phyloP scores from a whole-genome alignment of 352 stramenopile species.

The Globisporangium abappressorium region DNA sequence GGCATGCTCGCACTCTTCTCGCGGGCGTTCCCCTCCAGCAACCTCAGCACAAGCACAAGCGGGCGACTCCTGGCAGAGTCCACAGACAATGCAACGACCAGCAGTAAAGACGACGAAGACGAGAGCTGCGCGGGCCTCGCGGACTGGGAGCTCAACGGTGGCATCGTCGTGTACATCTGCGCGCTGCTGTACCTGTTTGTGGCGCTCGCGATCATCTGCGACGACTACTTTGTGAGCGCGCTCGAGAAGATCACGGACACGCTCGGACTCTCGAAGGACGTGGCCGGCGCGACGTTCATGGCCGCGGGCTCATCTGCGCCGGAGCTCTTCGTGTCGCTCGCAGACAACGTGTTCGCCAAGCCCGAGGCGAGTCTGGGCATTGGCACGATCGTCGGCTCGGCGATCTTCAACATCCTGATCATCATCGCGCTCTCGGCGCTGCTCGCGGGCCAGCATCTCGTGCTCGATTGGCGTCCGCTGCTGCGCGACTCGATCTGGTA shows the following conservation, averaged over 20 bases:
- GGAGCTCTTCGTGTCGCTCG: slow-evolving; percentile 77
- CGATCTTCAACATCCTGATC: slow-evolving; percentile 87
- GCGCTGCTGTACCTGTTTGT: slow-evolving; percentile 79
- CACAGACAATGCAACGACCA: slow-evolving; percentile 8
- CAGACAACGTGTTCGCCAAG: slow-evolving; percentile 76
- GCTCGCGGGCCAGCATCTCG: slow-evolving; percentile 54
- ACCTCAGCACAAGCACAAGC: neutral
- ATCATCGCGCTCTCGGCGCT: slow-evolving; percentile 82
- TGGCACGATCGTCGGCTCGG: slow-evolving; percentile 83
- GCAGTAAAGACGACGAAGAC: slow-evolving; percentile 16
- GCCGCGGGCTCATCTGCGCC: slow-evolving; percentile 77
- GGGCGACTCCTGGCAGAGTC: slow-evolving; percentile 17
- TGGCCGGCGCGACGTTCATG: slow-evolving; percentile 84
- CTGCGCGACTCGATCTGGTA: slow-evolving; percentile 84
- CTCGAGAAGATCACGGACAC: slow-evolving; percentile 76
- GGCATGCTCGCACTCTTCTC: slow-evolving; percentile 15
- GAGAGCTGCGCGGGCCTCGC: slow-evolving; percentile 30
- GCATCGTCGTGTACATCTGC: slow-evolving; percentile 60
- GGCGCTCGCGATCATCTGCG: slow-evolving; percentile 83
- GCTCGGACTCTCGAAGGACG: slow-evolving; percentile 63
- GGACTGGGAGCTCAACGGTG: slow-evolving; percentile 53
- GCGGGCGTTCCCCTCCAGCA: neutral
- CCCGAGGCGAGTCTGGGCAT: slow-evolving; percentile 62
- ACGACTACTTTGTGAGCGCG: slow-evolving; percentile 85
- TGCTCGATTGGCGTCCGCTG: slow-evolving; percentile 74